These are phyloP conservation scores for Amyloporia xantha DNA, from an alignment of 768 basidiomycete genomes.

Conservation along the genomic window DNA sequence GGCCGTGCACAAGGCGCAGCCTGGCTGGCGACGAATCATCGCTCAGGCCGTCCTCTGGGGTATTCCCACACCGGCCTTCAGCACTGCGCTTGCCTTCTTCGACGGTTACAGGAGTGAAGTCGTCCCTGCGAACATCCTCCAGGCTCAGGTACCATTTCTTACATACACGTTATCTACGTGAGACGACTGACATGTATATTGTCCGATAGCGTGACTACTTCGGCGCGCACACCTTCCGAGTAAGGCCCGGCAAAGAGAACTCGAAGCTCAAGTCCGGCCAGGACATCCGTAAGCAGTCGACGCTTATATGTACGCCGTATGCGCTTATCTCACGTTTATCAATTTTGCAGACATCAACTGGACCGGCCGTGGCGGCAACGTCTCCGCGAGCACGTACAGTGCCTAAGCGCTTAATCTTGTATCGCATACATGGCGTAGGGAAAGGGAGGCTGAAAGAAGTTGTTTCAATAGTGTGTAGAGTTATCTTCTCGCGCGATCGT, in stretches of 20 bases:
- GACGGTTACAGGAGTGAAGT: constrained; percentile 97
- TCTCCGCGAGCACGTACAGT: constrained; percentile 82
- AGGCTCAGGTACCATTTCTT: constrained; percentile 75
- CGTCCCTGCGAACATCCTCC: constrained; percentile 89
- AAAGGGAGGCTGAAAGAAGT: not conserved
- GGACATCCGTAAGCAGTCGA: constrained; percentile 72
- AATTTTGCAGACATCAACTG: constrained; percentile 79
- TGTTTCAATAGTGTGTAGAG: constrained; percentile 3
- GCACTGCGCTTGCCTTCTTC: constrained; percentile 97
- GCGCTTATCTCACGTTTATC: not conserved
- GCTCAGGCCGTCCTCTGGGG: constrained; percentile 98
- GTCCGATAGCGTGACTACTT: constrained; percentile 88
- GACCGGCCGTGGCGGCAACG: constrained; percentile 96
- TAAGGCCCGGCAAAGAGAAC: constrained; percentile 89
- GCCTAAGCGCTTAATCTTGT: constrained; percentile 33
- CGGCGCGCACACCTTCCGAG: constrained; percentile 97
- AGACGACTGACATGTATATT: constrained; percentile 1
- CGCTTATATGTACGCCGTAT: not conserved
- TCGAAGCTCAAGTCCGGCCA: constrained; percentile 67
- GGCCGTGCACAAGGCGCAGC: constrained; percentile 90
- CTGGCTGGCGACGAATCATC: constrained; percentile 95
- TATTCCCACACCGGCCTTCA: constrained; percentile 95
- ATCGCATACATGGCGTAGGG: not conserved
- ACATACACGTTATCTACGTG: not conserved
- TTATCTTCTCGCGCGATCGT: not conserved